A percentile compares a stretch with the other conserved stretches of the same genome.
These are phyloP conservation scores for Oidiodendron maius DNA, from an alignment of 495 filamentous ascomycete species.

Conservation along the genomic window DNA sequence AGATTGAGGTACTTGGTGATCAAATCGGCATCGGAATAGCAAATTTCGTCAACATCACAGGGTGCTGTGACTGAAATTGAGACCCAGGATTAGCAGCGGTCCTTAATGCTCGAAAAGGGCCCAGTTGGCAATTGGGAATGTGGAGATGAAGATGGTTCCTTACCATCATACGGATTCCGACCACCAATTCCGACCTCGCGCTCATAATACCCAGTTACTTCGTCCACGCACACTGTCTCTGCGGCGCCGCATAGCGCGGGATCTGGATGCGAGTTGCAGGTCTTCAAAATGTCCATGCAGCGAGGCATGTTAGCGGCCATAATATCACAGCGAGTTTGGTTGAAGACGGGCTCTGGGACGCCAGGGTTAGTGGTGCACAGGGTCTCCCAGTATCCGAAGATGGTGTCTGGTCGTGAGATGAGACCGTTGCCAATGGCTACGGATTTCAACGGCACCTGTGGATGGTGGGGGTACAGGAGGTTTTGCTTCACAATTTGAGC, in stretches of 20 bases:
- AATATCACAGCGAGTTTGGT: slow-evolving; percentile 35
- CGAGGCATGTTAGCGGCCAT: slow-evolving; percentile 36
- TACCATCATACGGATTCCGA: slow-evolving; percentile 38
- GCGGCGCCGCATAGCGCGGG: slow-evolving; percentile 21
- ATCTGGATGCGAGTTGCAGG: slow-evolving; percentile 27
- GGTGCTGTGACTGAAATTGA: slow-evolving; percentile 26
- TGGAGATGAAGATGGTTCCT: slow-evolving; percentile 6
- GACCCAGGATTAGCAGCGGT: not conserved
- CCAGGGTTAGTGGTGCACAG: slow-evolving; percentile 37
- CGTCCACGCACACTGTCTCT: not conserved
- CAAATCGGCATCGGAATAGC: slow-evolving; percentile 27
- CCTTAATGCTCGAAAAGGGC: not conserved
- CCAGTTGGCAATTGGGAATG: not conserved
- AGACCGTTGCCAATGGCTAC: slow-evolving; percentile 34
- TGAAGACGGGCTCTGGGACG: slow-evolving; percentile 26
- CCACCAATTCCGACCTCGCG: slow-evolving; percentile 20
- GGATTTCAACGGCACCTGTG: slow-evolving; percentile 29
- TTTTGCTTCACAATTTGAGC: slow-evolving; percentile 3
- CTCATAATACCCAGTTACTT: not conserved
- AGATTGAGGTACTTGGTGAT: slow-evolving; percentile 34
- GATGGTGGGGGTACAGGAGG: slow-evolving; percentile 1
- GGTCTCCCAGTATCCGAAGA: slow-evolving; percentile 39
- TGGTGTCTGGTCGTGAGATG: slow-evolving; percentile 29
- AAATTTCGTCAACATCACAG: slow-evolving; percentile 31
- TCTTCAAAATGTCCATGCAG: slow-evolving; percentile 29